Conservation (phyloP, 805 yeast species). For the Isabelozyma rhagii region DNA sequence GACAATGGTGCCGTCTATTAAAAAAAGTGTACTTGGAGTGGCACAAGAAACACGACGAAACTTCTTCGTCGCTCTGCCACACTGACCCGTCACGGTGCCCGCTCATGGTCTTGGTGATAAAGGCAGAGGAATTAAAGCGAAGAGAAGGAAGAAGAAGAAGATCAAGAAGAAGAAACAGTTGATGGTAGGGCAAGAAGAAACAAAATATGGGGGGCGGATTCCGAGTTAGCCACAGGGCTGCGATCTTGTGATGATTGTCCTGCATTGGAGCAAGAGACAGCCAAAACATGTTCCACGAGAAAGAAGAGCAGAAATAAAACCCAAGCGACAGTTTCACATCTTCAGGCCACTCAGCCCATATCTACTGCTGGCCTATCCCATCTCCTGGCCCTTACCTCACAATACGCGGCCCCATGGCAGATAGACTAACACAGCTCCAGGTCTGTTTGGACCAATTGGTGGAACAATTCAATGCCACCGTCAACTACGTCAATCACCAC, state of each 20-base stretch:
- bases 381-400: no score
- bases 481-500: constrained; percentile 57
- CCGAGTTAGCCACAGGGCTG: background rate
- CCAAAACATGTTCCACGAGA: no score
- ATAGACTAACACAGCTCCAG: constrained; percentile 86
- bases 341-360: no score
- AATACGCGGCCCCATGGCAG: constrained; percentile 52
- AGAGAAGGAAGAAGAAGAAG: background rate
- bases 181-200: background rate
- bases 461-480: constrained; percentile 76
- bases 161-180: background rate
- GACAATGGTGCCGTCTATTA: constrained; percentile 78
- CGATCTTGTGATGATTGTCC: background rate
- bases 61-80: constrained; percentile 74
- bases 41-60: constrained; percentile 55
- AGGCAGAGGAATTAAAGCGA: background rate
- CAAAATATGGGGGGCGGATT: background rate
- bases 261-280: background rate
- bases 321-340: no score
- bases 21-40: constrained; percentile 50
- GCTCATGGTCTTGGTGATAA: background rate
- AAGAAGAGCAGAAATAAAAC: no score
- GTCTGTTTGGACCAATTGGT: constrained; percentile 79
- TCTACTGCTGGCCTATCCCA: no score
- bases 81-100: constrained; percentile 24